Evolutionary conservation across 2,329 filamentous ascomycete species (phyloP).

Genomic region (Apiospora koreana): DNA sequence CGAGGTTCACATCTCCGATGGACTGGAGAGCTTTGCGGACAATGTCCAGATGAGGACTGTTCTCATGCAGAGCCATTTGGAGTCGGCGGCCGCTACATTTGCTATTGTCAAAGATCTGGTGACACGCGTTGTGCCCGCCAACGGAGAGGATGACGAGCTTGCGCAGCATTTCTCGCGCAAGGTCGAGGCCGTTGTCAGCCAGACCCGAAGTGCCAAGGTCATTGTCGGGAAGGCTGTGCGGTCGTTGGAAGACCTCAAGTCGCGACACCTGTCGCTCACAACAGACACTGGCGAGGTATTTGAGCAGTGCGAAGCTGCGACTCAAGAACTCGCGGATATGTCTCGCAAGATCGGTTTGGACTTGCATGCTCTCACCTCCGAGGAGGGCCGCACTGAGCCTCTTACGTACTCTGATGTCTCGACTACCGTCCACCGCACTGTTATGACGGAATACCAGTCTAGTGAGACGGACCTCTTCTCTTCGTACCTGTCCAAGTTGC

Average conservation of each 20-base stretch:
- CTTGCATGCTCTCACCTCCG: conserved; percentile 66
- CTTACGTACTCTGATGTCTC: conserved; percentile 69
- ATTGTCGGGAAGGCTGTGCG: conserved; percentile 76
- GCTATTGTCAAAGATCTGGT: conserved; percentile 65
- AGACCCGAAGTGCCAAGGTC: conserved; percentile 82
- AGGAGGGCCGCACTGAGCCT: conserved; percentile 70
- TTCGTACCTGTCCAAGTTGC: conserved; percentile 67
- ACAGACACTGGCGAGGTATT: conserved; percentile 69
- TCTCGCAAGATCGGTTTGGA: conserved; percentile 67
- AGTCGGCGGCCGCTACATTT: conserved; percentile 72
- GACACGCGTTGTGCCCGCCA: conserved; percentile 60
- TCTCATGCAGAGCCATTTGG: conserved; percentile 79
- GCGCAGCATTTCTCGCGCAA: conserved; percentile 69
- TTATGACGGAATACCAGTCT: conserved; percentile 50
- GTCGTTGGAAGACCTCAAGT: conserved; percentile 75
- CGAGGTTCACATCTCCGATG: conserved; percentile 73
- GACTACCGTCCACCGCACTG: conserved; percentile 59
- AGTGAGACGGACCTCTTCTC: conserved; percentile 71
- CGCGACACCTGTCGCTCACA: conserved; percentile 71
- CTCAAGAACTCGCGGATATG: conserved; percentile 66
- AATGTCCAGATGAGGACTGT: conserved; percentile 76
- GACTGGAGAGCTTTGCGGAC: conserved; percentile 73
- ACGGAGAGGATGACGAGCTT: conserved; percentile 66
- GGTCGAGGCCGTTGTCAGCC: conserved; percentile 69
- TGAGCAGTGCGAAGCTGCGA: conserved; percentile 66